Conservation (phyloP, 1,284 basidiomycete genomes). For the Rhodotorula sp. region DNA sequence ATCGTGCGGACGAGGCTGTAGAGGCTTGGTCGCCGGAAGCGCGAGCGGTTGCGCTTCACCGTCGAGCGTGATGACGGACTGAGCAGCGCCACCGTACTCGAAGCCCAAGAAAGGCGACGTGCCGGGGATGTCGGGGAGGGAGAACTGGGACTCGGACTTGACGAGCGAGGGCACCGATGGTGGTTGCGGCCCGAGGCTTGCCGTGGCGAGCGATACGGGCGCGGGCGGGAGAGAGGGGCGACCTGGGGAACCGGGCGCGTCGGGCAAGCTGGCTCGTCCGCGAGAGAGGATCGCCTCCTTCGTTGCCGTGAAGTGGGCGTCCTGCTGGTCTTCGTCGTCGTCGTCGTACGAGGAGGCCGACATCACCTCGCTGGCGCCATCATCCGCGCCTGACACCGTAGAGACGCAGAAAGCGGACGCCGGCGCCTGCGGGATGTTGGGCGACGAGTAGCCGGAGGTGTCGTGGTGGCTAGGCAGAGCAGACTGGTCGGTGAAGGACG, state of each 20-base stretch:
- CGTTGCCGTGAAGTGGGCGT: constrained; percentile 1
- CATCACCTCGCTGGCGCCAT: constrained; percentile 14
- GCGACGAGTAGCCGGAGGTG: constrained; percentile 8
- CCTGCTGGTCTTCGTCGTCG: constrained; percentile 19
- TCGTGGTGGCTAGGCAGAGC: not conserved
- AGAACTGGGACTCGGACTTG: constrained; percentile 28
- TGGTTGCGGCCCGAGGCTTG: not conserved
- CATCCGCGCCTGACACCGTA: constrained; percentile 8
- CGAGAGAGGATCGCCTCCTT: constrained; percentile 11
- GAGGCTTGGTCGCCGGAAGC: constrained; percentile 9
- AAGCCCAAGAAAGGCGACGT: constrained; percentile 39
- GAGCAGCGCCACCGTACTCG: constrained; percentile 24
- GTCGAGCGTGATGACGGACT: constrained; percentile 23
- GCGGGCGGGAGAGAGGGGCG: constrained; percentile 7
- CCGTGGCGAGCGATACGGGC: not conserved
- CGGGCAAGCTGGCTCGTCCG: not conserved
- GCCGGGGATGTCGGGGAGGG: constrained; percentile 37
- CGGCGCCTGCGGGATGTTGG: not conserved
- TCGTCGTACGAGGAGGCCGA: constrained; percentile 29
- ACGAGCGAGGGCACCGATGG: not conserved
- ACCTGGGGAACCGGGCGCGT: not conserved
- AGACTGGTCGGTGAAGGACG: constrained; percentile 5
- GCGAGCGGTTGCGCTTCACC: not conserved
- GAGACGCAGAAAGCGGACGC: constrained; percentile 26
- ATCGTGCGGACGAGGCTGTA: constrained; percentile 2